Evolutionary conservation across 2,329 filamentous ascomycete genomes (phyloP).

Genomic region (Fusarium sp.): DNA sequence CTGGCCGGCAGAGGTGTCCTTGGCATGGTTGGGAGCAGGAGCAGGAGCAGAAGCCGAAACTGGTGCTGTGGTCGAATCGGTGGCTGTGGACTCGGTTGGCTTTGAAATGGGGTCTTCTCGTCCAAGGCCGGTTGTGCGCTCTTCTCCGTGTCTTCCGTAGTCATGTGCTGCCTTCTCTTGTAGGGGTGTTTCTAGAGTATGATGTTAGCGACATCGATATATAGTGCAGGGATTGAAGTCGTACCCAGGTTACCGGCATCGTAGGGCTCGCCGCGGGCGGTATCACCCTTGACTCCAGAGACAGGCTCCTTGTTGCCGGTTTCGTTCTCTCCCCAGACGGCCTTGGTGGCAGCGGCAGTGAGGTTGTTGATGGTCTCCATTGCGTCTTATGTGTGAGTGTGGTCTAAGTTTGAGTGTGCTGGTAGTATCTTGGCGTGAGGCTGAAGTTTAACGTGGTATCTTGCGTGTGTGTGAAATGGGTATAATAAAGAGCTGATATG

Average conservation of each 20-base stretch:
- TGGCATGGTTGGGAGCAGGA: constrained; percentile 11
- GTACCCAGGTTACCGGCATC: constrained; percentile 80
- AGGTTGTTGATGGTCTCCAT: constrained; percentile 76
- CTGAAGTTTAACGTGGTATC: constrained; percentile 20
- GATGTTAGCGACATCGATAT: constrained; percentile 6
- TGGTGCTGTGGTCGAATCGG: constrained; percentile 6
- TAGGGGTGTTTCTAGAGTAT: constrained; percentile 27
- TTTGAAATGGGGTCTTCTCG: constrained; percentile 13
- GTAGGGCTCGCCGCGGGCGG: constrained; percentile 77
- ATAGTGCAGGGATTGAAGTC: constrained; percentile 7
- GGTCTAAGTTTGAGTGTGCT: not conserved
- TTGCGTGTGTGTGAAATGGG: constrained; percentile 15
- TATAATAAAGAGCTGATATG: constrained; percentile 16
- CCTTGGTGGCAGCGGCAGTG: constrained; percentile 56
- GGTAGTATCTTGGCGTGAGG: not conserved
- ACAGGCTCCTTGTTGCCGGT: constrained; percentile 70
- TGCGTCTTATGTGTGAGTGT: constrained; percentile 32
- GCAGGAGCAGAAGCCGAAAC: constrained; percentile 1
- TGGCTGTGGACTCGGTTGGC: not conserved
- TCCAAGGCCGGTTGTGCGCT: constrained; percentile 14
- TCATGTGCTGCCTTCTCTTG: constrained; percentile 38
- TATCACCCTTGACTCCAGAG: constrained; percentile 76
- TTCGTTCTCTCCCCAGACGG: constrained; percentile 59
- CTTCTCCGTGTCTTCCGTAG: constrained; percentile 26
- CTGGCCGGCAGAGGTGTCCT: constrained; percentile 50